Base-by-base conservation (phyloP, 495 filamentous ascomycete genomes). In the Podospora bellae-mahoneyi region DNA sequence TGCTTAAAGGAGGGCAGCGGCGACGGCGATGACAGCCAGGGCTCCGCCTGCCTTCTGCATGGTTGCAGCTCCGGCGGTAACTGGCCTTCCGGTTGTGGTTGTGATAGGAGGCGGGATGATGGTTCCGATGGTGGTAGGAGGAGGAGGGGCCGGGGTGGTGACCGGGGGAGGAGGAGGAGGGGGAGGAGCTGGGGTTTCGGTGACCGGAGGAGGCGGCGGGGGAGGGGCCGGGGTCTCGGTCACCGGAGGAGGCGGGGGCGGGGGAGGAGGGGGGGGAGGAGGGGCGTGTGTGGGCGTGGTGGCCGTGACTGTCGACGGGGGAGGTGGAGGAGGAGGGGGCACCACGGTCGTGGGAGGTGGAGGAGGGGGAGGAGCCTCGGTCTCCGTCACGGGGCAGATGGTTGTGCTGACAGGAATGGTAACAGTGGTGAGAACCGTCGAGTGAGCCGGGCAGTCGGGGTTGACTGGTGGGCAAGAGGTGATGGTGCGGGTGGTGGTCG, bases 351-450 rank as follows among this genome's bases (percentile, higher is more conserved):
- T 65, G 19, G 54, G 59, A 20, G 74, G 64, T 18, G 67, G 64
- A 64, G 65, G 48, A 58, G 68, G 55, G 2, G 70, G 63, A 48
- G 58, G 55, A 34, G 44, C 15, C 59, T 64, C 56, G 13, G 65
- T 39, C 48, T 68, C 69, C 9, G 72, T 72, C 60, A 78, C 69
- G 48, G 77, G 75, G 74, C 78, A 78, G 39, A 80, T 61, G 68
- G 76, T 78, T 57, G 79, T 80, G 72, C 74, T 77, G 62, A 76
- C 66, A 27, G 71, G 62, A 64, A 77, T 64, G 62, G 69, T 76
- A 23, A 80, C 72, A 61, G 74, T 81, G 5, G 79, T 78, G 30
- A 77, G 66, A 74, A 76, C 76, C 44, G 69, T 77, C 74, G 75
- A 67, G 60, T 75, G 57, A 57, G 70, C 71, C 57, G 77, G 63